Conservation (phyloP, 2,329 filamentous ascomycete genomes). For the Epichloe coenophiala region DNA sequence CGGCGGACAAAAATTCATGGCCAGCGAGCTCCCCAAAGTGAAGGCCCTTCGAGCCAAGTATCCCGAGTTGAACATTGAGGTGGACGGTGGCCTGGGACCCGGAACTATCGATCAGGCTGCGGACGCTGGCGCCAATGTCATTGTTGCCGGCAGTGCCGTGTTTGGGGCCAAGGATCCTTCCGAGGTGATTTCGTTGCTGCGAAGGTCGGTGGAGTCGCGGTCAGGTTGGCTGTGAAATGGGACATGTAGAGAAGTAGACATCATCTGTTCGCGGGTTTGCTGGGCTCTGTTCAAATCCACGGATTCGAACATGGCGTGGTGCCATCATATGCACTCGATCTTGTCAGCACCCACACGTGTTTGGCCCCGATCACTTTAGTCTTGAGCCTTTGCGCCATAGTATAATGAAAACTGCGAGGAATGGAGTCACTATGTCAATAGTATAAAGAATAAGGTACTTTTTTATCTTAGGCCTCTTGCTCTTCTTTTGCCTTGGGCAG, state of each 20-base stretch:
- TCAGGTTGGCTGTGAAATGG: constrained; percentile 24
- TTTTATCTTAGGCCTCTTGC: too few relatives aligned
- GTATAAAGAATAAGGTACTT: too few relatives aligned
- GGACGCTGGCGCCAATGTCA: constrained; percentile 92
- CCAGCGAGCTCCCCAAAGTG: constrained; percentile 88
- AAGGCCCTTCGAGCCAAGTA: constrained; percentile 69
- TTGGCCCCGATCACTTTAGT: too few relatives aligned
- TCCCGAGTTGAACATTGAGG: constrained; percentile 89
- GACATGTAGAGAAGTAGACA: neutral
- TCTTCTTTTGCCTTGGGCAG: too few relatives aligned
- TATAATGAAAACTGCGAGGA: too few relatives aligned
- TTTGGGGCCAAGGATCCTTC: constrained; percentile 83
- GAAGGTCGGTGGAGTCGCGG: constrained; percentile 60
- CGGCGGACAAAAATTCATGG: constrained; percentile 97
- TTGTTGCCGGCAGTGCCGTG: constrained; percentile 90
- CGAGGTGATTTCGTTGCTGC: constrained; percentile 72
- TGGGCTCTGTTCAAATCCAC: too few relatives aligned
- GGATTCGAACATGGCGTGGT: too few relatives aligned
- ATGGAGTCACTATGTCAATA: too few relatives aligned
- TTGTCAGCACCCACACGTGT: too few relatives aligned
- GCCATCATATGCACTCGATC: too few relatives aligned
- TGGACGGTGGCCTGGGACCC: constrained; percentile 82
- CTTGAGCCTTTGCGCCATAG: too few relatives aligned
- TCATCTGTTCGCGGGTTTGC: too few relatives aligned
- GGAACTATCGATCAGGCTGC: constrained; percentile 88